phyloP scores from a whole-genome alignment of 139 green algal species.

The Ettlia oleoabundans region DNA sequence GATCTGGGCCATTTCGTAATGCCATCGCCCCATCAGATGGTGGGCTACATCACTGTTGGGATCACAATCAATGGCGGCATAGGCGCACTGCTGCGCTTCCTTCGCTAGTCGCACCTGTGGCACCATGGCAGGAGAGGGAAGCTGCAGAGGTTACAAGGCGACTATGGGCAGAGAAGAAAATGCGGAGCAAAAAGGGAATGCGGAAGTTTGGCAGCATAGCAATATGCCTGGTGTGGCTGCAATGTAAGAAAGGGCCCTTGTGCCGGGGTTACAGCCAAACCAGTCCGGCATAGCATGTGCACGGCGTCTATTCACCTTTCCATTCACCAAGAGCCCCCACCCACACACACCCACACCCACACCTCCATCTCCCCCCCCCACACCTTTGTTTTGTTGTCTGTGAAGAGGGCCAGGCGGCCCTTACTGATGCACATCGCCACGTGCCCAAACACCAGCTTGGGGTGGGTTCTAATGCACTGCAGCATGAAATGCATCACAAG shows the following conservation, averaged over 20 bases:
- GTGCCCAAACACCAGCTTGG: conserved; percentile 24
- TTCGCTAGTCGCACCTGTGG: conserved; percentile 63
- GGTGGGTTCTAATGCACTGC: conserved; percentile 25
- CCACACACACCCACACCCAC: not conserved
- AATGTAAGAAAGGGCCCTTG: not conserved
- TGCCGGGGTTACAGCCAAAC: too few relatives aligned
- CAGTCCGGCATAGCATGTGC: too few relatives aligned
- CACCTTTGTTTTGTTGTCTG: conserved; percentile 74
- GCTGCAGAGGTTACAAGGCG: not conserved
- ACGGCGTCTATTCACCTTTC: too few relatives aligned
- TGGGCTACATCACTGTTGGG: conserved; percentile 74
- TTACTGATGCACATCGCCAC: conserved; percentile 63
- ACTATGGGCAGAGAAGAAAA: not conserved
- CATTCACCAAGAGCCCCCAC: not conserved
- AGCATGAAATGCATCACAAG: too few relatives aligned
- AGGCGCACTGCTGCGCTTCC: conserved; percentile 61
- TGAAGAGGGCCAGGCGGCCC: conserved; percentile 75
- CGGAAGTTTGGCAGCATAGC: too few relatives aligned
- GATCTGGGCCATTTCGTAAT: conserved; percentile 75
- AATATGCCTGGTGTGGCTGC: too few relatives aligned
- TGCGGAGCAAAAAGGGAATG: too few relatives aligned
- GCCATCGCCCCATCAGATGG: conserved; percentile 80
- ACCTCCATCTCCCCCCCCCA: not conserved
- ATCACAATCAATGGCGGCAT: conserved; percentile 56
- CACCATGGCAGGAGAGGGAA: not conserved